Conservation (phyloP, 129 eudicot genomes). For the Heracleum sosnowskyi region DNA sequence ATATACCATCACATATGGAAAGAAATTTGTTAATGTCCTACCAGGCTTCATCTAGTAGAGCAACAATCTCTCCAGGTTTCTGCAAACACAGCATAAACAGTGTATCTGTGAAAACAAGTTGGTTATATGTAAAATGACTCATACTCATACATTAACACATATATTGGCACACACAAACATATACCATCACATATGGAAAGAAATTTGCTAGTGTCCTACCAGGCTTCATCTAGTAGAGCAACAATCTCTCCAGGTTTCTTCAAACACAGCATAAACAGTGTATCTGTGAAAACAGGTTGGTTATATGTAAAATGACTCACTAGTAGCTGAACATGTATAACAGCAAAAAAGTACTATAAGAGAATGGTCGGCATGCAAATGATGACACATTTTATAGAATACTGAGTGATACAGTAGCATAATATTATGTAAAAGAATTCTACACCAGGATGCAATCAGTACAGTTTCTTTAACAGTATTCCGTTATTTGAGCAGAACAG, state of each 20-base stretch:
- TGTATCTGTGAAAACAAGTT: no score
- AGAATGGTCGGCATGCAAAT: neutral
- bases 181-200: neutral
- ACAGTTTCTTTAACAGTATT: neutral
- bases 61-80: no score
- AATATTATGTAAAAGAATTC: neutral
- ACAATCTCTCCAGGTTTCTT: no score
- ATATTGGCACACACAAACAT: neutral
- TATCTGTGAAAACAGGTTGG: no score
- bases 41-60: no score
- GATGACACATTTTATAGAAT: neutral
- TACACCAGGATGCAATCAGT: neutral
- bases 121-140: conserved; percentile 5
- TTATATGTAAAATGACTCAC: conserved; percentile 5
- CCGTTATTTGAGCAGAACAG: neutral
- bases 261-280: no score
- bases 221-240: no score
- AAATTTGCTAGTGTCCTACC: conserved; percentile 1
- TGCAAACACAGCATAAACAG: no score
- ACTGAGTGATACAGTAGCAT: neutral
- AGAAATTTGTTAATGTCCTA: neutral
- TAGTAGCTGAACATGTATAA: neutral
- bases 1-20: neutral
- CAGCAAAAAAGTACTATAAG: neutral
- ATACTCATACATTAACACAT: neutral